Percentiles rank a stretch among this genome's conserved stretches.
Conservation (phyloP, 345 rosid genomes). For the Corymbia maculata region DNA sequence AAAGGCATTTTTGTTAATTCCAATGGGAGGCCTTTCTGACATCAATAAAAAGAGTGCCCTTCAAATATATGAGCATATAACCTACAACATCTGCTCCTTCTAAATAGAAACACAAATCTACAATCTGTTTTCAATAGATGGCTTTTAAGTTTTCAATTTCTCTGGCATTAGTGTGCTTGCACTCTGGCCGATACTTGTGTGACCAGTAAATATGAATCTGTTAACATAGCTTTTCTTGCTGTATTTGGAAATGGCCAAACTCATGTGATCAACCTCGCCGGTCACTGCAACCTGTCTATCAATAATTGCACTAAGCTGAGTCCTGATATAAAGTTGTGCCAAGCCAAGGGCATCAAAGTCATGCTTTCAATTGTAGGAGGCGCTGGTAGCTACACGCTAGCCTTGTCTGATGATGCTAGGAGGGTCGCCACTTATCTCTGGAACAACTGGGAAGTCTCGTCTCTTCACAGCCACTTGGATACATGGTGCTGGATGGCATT, state of each 20-base stretch:
- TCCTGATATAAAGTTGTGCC: constrained; percentile 28
- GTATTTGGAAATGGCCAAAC: constrained; percentile 38
- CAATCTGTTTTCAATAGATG: not conserved
- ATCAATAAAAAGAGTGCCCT: not conserved
- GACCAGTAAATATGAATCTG: constrained; percentile 30
- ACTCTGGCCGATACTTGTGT: constrained; percentile 31
- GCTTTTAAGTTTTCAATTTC: not conserved
- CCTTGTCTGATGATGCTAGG: constrained; percentile 28
- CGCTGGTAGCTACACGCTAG: constrained; percentile 22
- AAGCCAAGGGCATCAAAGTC: constrained; percentile 37
- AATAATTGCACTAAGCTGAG: constrained; percentile 18
- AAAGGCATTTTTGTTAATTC: not conserved
- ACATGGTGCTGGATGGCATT: constrained; percentile 37
- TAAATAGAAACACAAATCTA: not conserved
- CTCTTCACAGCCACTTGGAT: constrained; percentile 24
- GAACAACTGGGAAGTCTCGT: constrained; percentile 8
- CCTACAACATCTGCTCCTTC: not conserved
- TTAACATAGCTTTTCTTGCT: constrained; percentile 48
- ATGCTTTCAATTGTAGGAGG: constrained; percentile 49
- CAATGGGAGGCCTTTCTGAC: not conserved
- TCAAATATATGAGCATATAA: not conserved
- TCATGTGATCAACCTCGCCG: constrained; percentile 44
- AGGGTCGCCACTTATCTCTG: constrained; percentile 5
- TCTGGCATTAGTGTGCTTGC: not conserved
- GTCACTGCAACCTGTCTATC: constrained; percentile 39